Conservation (phyloP, 768 basidiomycete genomes). For the Gymnopilus dilepis region DNA sequence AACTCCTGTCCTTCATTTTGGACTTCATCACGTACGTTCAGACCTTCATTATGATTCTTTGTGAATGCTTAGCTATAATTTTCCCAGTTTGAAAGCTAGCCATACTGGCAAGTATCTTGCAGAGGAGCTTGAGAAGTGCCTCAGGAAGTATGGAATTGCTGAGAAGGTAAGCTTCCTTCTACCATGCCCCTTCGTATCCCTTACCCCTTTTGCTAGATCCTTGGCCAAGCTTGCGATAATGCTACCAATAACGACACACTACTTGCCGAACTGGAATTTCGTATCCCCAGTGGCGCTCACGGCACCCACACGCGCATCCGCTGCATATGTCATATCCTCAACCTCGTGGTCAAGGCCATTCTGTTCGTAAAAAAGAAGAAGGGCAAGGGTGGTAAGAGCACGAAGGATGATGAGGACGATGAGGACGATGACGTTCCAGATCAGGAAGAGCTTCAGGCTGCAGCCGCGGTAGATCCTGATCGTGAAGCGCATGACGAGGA, state of each 20-base stretch:
- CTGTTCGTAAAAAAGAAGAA: background rate
- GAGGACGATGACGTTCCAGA: background rate
- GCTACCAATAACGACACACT: conserved; percentile 25
- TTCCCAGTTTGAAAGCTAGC: conserved; percentile 12
- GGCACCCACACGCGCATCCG: background rate
- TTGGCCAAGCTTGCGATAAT: conserved; percentile 29
- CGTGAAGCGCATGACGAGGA: background rate
- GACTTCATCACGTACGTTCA: conserved; percentile 21
- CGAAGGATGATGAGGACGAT: background rate
- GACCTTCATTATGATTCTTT: background rate
- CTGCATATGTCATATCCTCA: background rate
- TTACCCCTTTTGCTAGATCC: conserved; percentile 17
- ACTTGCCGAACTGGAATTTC: background rate
- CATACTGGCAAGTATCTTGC: conserved; percentile 14
- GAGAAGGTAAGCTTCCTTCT: conserved; percentile 29
- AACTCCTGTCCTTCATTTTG: conserved; percentile 17
- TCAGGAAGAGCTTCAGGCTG: background rate
- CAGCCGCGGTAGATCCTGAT: background rate
- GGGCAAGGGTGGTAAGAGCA: background rate
- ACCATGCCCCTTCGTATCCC: background rate
- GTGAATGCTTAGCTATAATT: background rate
- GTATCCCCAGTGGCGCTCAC: background rate
- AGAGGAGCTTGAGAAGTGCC: conserved; percentile 3
- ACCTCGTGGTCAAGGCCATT: background rate
- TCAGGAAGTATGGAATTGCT: conserved; percentile 29